Evolutionary conservation across 176 grass and related monocot species (phyloP).

Genomic region (Avena eriantha): DNA sequence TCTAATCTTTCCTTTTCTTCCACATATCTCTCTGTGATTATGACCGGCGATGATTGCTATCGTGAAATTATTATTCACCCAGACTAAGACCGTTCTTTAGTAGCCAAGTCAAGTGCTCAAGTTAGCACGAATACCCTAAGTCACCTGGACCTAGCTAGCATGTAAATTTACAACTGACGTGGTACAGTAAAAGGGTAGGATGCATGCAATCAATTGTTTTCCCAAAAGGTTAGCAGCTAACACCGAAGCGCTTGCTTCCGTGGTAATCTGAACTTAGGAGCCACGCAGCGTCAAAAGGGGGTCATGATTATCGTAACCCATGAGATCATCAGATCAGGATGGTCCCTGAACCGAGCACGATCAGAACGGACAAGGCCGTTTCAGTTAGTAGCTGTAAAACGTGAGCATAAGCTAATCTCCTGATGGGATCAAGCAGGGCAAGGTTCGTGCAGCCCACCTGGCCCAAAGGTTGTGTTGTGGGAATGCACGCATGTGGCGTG

Average conservation of each 20-base stretch:
- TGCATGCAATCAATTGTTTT: neutral
- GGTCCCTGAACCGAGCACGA: conserved; percentile 16
- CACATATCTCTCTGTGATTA: neutral
- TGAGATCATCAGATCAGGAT: conserved; percentile 5
- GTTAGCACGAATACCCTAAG: neutral
- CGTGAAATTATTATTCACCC: neutral
- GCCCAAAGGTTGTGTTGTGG: neutral
- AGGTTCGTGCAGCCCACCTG: conserved; percentile 5
- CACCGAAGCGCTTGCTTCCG: neutral
- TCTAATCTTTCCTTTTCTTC: conserved; percentile 4
- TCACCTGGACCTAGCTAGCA: neutral
- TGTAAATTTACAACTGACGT: neutral
- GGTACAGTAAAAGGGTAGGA: conserved; percentile 18
- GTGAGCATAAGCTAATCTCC: neutral
- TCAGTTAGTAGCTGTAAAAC: conserved; percentile 43
- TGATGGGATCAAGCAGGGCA: neutral
- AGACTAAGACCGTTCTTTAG: neutral
- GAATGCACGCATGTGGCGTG: conserved; percentile 30
- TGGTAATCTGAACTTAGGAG: conserved; percentile 37
- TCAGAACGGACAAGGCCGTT: conserved; percentile 32
- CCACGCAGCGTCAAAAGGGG: neutral
- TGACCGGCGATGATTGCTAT: neutral
- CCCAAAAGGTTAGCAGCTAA: neutral
- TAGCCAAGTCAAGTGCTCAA: neutral
- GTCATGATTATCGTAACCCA: conserved; percentile 32